A percentile compares a stretch with the other conserved stretches of the same genome.
Evolutionary conservation across 257 asterid genomes (phyloP).

Genomic region (Fraxinus americana): DNA sequence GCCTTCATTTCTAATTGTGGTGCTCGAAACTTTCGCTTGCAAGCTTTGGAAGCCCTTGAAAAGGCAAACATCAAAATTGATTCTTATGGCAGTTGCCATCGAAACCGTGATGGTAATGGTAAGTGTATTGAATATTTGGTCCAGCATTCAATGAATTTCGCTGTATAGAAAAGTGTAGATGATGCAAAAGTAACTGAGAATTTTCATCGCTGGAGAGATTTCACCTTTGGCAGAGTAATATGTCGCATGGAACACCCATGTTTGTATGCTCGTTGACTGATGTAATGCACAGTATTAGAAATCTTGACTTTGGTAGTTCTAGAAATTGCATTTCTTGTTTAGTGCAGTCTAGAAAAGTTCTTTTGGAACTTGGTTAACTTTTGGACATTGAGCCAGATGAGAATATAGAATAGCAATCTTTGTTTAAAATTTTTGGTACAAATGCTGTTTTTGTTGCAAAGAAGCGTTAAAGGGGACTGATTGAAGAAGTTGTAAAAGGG

Average conservation of each 20-base stretch:
- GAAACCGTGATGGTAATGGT: conserved; percentile 83
- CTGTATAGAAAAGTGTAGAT: not conserved
- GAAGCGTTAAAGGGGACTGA: not conserved
- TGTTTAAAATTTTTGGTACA: not conserved
- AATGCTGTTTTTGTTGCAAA: not conserved
- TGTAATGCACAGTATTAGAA: not conserved
- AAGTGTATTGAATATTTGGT: conserved; percentile 24
- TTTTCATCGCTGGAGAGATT: not conserved
- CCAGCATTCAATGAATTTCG: not conserved
- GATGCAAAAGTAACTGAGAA: not conserved
- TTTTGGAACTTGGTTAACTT: not conserved
- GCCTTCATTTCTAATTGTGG: conserved; percentile 97
- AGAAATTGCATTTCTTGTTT: not conserved
- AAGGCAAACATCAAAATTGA: conserved; percentile 68
- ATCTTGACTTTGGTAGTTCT: not conserved
- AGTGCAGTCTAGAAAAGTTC: not conserved
- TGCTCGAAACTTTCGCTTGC: conserved; percentile 85
- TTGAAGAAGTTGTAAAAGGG: not conserved
- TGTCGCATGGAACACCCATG: not conserved
- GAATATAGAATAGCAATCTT: not conserved
- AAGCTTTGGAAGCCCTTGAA: conserved; percentile 88
- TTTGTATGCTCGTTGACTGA: not conserved
- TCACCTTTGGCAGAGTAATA: not conserved
- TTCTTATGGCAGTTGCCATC: conserved; percentile 93
- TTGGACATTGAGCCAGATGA: not conserved